Conservation (phyloP, 2,329 filamentous ascomycete genomes). For the Zymoseptoria passerinii region DNA sequence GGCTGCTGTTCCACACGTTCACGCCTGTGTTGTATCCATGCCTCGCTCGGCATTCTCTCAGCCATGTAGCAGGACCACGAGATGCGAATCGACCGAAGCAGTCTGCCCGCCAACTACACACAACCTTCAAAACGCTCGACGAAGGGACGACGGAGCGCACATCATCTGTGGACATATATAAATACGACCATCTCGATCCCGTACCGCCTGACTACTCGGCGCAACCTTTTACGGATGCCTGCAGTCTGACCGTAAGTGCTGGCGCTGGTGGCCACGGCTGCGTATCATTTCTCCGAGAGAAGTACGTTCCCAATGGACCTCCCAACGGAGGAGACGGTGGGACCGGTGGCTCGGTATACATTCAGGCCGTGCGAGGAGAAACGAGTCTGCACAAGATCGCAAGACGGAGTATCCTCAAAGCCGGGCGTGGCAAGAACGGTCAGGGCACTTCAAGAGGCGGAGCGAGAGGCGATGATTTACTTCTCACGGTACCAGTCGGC, state of each 20-base stretch:
- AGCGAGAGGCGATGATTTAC: conserved; percentile 72
- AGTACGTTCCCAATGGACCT: conserved; percentile 79
- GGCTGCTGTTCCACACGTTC: conserved; percentile 30
- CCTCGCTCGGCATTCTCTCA: conserved; percentile 19
- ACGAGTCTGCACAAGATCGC: conserved; percentile 90
- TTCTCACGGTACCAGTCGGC: conserved; percentile 86
- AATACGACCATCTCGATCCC: conserved; percentile 60
- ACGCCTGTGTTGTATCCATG: conserved; percentile 41
- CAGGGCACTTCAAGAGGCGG: conserved; percentile 67
- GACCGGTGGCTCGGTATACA: conserved; percentile 83
- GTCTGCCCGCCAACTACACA: neutral
- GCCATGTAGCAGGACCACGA: conserved; percentile 13
- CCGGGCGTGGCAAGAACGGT: conserved; percentile 67
- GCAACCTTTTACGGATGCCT: conserved; percentile 80
- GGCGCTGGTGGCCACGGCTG: conserved; percentile 84
- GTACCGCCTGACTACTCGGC: conserved; percentile 74
- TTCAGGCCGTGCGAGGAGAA: conserved; percentile 84
- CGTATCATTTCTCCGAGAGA: conserved; percentile 87
- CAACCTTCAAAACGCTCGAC: neutral
- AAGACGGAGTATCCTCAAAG: conserved; percentile 64
- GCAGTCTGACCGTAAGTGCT: conserved; percentile 65
- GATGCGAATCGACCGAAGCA: conserved; percentile 3
- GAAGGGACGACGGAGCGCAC: neutral
- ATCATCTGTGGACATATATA: conserved; percentile 14
- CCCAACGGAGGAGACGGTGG: conserved; percentile 94